Conservation (phyloP, 2,329 filamentous ascomycete species). For the Sclerotinia glacialis region DNA sequence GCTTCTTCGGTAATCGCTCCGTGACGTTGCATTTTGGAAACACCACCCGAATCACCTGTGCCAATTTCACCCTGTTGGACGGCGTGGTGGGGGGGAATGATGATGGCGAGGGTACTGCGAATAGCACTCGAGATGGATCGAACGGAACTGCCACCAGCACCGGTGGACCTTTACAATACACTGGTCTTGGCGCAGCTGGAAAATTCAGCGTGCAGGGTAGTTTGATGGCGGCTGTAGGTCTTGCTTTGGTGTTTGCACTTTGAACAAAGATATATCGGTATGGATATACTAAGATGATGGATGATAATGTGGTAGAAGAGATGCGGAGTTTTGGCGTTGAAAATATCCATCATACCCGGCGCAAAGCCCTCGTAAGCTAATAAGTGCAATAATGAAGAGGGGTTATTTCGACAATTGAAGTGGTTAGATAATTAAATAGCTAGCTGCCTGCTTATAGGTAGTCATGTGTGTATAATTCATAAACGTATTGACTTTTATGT, state of each 20-base stretch:
- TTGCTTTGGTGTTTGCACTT: not conserved
- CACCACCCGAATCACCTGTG: slow-evolving; percentile 62
- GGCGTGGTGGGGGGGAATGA: not conserved
- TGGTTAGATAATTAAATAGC: not conserved
- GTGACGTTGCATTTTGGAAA: slow-evolving; percentile 63
- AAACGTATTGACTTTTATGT: not conserved
- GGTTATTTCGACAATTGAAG: not conserved
- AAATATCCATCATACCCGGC: slow-evolving; percentile 4
- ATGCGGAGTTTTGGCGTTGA: not conserved
- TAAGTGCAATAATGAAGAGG: not conserved
- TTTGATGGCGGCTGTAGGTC: not conserved
- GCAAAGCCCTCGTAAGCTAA: not conserved
- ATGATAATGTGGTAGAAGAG: not conserved
- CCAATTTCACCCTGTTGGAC: slow-evolving; percentile 50
- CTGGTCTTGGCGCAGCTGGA: slow-evolving; percentile 13
- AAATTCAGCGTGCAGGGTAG: not conserved
- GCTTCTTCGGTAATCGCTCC: slow-evolving; percentile 64
- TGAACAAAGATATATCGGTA: not conserved
- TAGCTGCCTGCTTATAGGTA: not conserved
- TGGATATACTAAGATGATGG: not conserved
- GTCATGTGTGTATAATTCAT: not conserved
- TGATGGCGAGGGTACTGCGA: not conserved
- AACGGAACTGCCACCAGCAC: slow-evolving; percentile 14
- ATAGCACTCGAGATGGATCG: not conserved
- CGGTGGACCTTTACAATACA: slow-evolving; percentile 1